Percentiles rank a stretch among this genome's conserved stretches.
phyloP scores from a whole-genome alignment of 2,329 filamentous ascomycete species.

The Pyrenophora teres region DNA sequence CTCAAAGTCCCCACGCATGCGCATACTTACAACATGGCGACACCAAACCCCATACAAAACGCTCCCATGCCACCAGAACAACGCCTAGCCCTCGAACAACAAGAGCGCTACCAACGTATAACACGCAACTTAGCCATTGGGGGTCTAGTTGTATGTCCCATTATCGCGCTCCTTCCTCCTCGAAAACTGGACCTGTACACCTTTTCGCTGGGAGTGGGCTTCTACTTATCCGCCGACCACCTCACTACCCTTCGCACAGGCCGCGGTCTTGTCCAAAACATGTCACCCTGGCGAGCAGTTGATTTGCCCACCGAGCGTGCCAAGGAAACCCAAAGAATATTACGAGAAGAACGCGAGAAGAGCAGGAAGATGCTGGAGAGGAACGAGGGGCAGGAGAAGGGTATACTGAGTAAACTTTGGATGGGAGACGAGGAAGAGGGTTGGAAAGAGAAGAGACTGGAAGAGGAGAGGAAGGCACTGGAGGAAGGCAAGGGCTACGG shows the following conservation, averaged over 20 bases:
- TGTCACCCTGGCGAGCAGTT: conserved; percentile 21
- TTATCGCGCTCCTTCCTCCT: conserved; percentile 61
- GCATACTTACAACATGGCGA: conserved; percentile 27
- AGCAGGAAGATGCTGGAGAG: conserved; percentile 35
- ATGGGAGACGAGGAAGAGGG: conserved; percentile 50
- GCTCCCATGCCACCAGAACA: conserved; percentile 41
- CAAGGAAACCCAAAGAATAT: conserved; percentile 34
- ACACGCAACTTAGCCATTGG: conserved; percentile 55
- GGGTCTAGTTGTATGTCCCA: conserved; percentile 58
- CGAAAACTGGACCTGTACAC: conserved; percentile 67
- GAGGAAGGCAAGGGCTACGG: conserved; percentile 49
- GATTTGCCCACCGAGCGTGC: conserved; percentile 47
- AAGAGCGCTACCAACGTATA: conserved; percentile 35
- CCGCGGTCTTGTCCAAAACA: conserved; percentile 43
- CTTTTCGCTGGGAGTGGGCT: conserved; percentile 56
- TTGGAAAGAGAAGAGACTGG: conserved; percentile 52
- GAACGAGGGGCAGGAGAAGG: conserved; percentile 25
- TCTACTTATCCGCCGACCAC: conserved; percentile 57
- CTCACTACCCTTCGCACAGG: conserved; percentile 51
- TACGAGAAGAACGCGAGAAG: conserved; percentile 49
- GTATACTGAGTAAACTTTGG: conserved; percentile 44
- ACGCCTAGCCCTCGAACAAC: conserved; percentile 40
- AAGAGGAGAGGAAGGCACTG: conserved; percentile 51
- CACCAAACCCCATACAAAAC: conserved; percentile 21
- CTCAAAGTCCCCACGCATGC: neutral